Evolutionary conservation across 192 early-diverging fungal genomes (phyloP).

Genomic region (Paraglomus brasilianum): DNA sequence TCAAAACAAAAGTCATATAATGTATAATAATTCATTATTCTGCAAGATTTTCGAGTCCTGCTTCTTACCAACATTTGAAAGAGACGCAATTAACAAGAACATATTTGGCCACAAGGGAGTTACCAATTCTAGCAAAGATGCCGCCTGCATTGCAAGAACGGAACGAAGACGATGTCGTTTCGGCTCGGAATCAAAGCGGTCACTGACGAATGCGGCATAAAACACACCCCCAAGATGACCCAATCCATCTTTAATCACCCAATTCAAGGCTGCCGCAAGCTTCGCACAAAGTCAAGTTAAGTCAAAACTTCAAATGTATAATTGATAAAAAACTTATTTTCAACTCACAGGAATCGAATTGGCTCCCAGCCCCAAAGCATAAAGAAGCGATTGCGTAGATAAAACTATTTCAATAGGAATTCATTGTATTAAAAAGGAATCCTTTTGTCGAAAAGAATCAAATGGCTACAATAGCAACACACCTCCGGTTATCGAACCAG

Average conservation of each 20-base stretch:
- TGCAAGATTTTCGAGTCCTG: neutral
- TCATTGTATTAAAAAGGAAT: neutral
- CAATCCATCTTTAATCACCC: constrained; percentile 90
- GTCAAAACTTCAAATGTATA: neutral
- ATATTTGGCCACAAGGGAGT: constrained; percentile 77
- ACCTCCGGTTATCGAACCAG: constrained; percentile 75
- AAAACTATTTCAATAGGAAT: constrained; percentile 51
- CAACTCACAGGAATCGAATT: constrained; percentile 57
- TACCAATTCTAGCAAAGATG: constrained; percentile 74
- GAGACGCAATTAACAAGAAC: constrained; percentile 70
- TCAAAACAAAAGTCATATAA: neutral
- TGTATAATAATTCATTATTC: neutral
- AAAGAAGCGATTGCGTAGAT: constrained; percentile 81
- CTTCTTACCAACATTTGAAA: constrained; percentile 74
- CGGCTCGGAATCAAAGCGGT: constrained; percentile 79
- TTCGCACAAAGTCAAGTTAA: constrained; percentile 10
- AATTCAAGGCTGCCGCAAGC: constrained; percentile 82
- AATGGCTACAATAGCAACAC: constrained; percentile 12
- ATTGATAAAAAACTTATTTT: neutral
- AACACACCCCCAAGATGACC: constrained; percentile 83
- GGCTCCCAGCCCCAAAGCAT: constrained; percentile 78
- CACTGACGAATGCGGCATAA: constrained; percentile 72
- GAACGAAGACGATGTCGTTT: constrained; percentile 81
- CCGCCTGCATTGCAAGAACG: constrained; percentile 65
- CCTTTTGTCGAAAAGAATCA: constrained; percentile 25